Base-by-base conservation (phyloP, 805 yeast genomes). In the Debaryomyces hansenii region DNA sequence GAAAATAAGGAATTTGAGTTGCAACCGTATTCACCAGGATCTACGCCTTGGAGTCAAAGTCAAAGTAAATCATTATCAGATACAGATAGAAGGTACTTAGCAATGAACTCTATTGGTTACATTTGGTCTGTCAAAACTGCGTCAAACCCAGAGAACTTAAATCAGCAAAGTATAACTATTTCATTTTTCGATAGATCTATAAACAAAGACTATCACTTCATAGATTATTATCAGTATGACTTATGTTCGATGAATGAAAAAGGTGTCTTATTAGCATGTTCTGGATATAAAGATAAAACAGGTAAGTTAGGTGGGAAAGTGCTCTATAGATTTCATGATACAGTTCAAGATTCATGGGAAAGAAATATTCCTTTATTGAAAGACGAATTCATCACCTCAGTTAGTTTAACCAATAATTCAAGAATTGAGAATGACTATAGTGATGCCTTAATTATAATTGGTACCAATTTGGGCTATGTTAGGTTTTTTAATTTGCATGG, bases 181-280 rank as follows among this genome's bases (percentile, higher is more conserved):
- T 80, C 89, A 11, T 92, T 94, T 59, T 90, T 89, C 58, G 97
- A 92, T 61, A 74, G 85, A 44, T 82, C 89, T 0, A 58, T 76
- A 10, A 85, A 84, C 59, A 80, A 83, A 47, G 96, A 90, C 56
- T 89, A 89, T 57, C 92, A 90, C 65, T 91, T 92, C 67, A 84
- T 83, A 40, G 98, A 92, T 64, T 64, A 79, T 39, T 74, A 77
- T 49, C 77, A 79, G 11, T 89, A 76, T 64, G 96, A 90, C 60
- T 65, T 89, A 43, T 92, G 96, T 21, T 80, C 87, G 0, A 72
- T 92, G 57, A 84, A 84, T 42, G 78, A 76, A 14, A 74, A 73
- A 1, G 96, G 94, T 1, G 65, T 85, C 2, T 59, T 89, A 4
- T 75, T 89, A 45, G 95, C 67, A 2, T 48, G 51, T 37, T 69